Evolutionary conservation across 2,329 filamentous ascomycete species (phyloP).

Genomic region (Leptoxyphium fumago): DNA sequence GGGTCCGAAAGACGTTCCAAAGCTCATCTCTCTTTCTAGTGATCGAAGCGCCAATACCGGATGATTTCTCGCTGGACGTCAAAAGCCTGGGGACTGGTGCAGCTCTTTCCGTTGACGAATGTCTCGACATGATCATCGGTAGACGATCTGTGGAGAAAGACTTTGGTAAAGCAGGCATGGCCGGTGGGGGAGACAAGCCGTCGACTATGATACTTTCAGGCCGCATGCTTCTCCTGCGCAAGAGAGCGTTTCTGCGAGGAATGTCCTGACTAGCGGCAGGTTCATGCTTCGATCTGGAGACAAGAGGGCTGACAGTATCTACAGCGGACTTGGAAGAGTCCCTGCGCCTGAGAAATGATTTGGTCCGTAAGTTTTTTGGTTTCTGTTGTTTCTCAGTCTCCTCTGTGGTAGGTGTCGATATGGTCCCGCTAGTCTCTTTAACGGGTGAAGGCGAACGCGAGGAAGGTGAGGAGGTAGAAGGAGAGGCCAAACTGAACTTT

Average conservation of each 20-base stretch:
- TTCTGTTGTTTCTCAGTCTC: not conserved
- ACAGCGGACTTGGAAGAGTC: not conserved
- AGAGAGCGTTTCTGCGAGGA: constrained; percentile 5
- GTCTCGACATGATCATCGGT: constrained; percentile 22
- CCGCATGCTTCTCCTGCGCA: constrained; percentile 4
- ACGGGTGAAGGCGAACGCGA: constrained; percentile 20
- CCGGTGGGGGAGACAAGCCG: constrained; percentile 10
- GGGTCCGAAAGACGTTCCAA: constrained; percentile 51
- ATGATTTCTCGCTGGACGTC: constrained; percentile 19
- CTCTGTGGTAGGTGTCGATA: not conserved
- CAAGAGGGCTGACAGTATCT: not conserved
- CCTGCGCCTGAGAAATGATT: not conserved
- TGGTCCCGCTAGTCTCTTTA: constrained; percentile 6
- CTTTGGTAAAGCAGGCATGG: constrained; percentile 28
- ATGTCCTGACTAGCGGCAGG: not conserved
- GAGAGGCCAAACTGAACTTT: not conserved
- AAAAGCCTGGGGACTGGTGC: constrained; percentile 29
- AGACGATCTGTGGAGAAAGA: constrained; percentile 36
- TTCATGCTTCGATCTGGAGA: not conserved
- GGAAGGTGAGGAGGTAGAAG: constrained; percentile 11
- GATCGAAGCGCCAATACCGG: constrained; percentile 4
- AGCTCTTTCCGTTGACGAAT: constrained; percentile 21
- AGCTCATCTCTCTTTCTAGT: constrained; percentile 53
- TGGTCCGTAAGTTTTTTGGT: not conserved
- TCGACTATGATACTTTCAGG: not conserved